Conservation (phyloP, 306 rosid species). For the Luffa acutangula region DNA sequence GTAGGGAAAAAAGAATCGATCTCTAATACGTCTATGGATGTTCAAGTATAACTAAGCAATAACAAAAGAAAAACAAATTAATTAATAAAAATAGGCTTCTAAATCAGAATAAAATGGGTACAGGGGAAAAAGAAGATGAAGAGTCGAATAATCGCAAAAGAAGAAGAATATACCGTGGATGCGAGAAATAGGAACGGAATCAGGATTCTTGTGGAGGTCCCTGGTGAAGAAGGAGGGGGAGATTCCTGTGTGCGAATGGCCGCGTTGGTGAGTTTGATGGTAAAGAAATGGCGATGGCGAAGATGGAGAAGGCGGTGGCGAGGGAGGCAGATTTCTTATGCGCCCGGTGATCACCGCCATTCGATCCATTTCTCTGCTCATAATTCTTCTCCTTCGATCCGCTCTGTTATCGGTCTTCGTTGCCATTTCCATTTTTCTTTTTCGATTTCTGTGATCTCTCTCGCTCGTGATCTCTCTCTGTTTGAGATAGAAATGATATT, state of each 20-base stretch:
- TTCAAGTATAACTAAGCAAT: not conserved
- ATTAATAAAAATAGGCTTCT: not conserved
- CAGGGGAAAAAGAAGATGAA: not conserved
- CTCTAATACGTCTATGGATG: not conserved
- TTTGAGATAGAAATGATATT: too few species aligned
- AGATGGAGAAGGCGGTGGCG: constrained; percentile 16
- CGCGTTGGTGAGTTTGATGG: not conserved
- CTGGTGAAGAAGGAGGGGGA: not conserved
- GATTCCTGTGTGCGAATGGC: constrained; percentile 6
- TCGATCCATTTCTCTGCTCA: constrained; percentile 51
- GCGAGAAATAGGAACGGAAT: not conserved
- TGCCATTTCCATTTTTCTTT: constrained; percentile 23
- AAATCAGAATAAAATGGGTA: not conserved
- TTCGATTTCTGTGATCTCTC: not conserved
- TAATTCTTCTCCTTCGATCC: constrained; percentile 46
- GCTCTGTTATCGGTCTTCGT: constrained; percentile 20
- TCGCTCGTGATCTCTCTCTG: not conserved
- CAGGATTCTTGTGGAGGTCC: not conserved
- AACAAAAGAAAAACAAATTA: not conserved
- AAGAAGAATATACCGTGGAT: not conserved
- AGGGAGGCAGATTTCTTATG: constrained; percentile 27
- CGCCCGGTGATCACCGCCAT: constrained; percentile 57
- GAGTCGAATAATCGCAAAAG: not conserved
- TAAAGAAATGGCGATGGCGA: not conserved
- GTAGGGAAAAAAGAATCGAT: not conserved